Conservation (phyloP, 257 asterid genomes). For the Gynochthodes officinalis region DNA sequence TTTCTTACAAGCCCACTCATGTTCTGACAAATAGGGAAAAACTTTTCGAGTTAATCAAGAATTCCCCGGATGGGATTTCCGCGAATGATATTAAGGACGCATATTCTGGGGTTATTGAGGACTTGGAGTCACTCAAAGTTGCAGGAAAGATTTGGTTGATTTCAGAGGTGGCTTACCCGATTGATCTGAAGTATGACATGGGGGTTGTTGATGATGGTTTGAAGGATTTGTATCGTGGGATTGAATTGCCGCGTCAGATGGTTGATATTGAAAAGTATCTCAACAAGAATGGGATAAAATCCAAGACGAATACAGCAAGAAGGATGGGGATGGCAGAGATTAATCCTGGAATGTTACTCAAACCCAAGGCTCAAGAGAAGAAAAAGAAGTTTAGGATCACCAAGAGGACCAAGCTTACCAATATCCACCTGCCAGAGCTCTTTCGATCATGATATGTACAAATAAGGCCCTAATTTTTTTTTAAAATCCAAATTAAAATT, state of each 20-base stretch:
- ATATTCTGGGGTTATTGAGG: slow-evolving; percentile 1
- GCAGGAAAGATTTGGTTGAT: neutral
- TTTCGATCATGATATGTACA: neutral
- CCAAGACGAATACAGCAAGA: neutral
- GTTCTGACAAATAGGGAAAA: neutral
- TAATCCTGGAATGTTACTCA: neutral
- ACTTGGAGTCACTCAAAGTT: neutral
- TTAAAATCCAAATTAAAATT: no score
- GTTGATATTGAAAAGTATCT: neutral
- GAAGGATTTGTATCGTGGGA: neutral
- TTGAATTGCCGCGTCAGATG: neutral
- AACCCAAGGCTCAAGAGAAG: neutral
- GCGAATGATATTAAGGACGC: neutral
- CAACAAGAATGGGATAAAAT: neutral
- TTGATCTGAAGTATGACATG: neutral
- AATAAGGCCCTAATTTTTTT: no score
- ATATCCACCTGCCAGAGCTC: neutral
- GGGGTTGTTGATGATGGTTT: neutral
- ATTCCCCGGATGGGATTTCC: neutral
- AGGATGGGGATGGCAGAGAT: neutral
- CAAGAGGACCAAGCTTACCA: neutral
- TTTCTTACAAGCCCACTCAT: slow-evolving; percentile 3
- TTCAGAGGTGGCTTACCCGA: neutral
- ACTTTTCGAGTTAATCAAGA: neutral
- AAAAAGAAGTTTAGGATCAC: neutral